Evolutionary conservation across 495 filamentous ascomycete species (phyloP).

Genomic region (Lophiotrema nucula): DNA sequence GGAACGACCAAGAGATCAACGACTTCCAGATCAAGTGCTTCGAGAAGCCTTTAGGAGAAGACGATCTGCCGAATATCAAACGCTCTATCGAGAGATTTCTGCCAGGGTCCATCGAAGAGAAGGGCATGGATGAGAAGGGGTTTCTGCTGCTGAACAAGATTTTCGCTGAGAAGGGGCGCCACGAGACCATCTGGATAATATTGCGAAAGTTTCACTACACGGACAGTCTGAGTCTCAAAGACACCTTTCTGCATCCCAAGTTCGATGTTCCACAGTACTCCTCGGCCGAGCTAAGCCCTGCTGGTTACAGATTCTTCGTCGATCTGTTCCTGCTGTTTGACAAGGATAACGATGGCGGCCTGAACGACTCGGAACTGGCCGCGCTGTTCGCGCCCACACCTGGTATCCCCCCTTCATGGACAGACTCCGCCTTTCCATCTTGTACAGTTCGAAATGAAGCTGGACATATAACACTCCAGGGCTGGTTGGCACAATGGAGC

Average conservation of each 20-base stretch:
- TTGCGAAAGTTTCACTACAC: constrained; percentile 95
- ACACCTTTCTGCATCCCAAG: constrained; percentile 86
- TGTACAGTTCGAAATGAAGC: constrained; percentile 94
- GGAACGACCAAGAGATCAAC: constrained; percentile 85
- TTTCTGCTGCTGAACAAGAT: constrained; percentile 91
- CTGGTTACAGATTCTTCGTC: constrained; percentile 95
- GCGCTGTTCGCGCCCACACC: constrained; percentile 92
- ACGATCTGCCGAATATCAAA: constrained; percentile 88
- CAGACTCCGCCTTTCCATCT: constrained; percentile 81
- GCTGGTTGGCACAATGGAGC: constrained; percentile 98
- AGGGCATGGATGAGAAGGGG: constrained; percentile 74
- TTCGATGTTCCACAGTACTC: constrained; percentile 90
- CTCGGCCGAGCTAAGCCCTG: constrained; percentile 89
- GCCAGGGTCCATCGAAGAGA: constrained; percentile 61
- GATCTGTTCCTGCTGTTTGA: constrained; percentile 93
- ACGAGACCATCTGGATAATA: constrained; percentile 97
- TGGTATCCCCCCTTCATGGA: constrained; percentile 81
- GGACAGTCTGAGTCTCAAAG: constrained; percentile 84
- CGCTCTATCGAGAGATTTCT: constrained; percentile 67
- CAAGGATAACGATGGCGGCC: constrained; percentile 93
- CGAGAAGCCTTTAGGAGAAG: constrained; percentile 71
- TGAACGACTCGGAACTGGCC: constrained; percentile 78
- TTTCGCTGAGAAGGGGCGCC: constrained; percentile 95
- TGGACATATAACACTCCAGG: constrained; percentile 91
- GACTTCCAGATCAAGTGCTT: constrained; percentile 92